Evolutionary conservation across 163 green algal species (phyloP), one percentile per base, ranked within the genome.

Genomic region (Trebouxiophyceae sp.): DNA sequence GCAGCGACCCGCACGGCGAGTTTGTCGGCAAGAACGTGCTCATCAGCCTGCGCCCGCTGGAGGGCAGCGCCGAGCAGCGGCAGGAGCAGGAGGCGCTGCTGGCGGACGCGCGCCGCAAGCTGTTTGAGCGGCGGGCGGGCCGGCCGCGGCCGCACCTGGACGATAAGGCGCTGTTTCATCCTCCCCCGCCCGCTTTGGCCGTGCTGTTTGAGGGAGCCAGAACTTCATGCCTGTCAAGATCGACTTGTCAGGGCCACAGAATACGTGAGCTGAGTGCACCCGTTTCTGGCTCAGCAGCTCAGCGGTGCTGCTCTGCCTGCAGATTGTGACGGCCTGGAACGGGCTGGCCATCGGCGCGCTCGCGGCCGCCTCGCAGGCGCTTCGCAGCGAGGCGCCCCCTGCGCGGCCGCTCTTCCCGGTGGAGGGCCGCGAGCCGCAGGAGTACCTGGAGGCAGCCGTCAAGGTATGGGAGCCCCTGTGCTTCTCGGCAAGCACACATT

Each of bases 311-410:
- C 16, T 16, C 12, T 50, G 39, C 39, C 16, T 50, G 27, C 77
- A 95, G 88, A 61, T 96, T 28, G 89, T 96, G 58, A 75, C 89
- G 27, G 85, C 87, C 1, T 96, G 89, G 89, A 95, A 96, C 69
- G 89, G 89, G 28, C 85, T 94, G 74, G 76, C 71, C 34, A 92
- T 96, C 33, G 77, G 72, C 2, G 88, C 89, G 0, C 81, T 91
- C 60, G 84, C 89, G 3, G 66, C 63, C 8, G 90, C 89, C 0
- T 74, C 81, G 0, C 61, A 75, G 0, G 71, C 85, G 16, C 74
- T 96, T 34, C 28, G 66, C 6, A 57, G 70, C 4, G 73, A 91
- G 54, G 63, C 77, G 46, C 63, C 68, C 1, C 63, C 76, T 8
- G 39, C 69, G 0, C 0, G 16, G 1, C 62, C 56, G 8, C 22